phyloP scores from a whole-genome alignment of 176 grass and related monocot genomes.

The Rhynchospora breviuscula region DNA sequence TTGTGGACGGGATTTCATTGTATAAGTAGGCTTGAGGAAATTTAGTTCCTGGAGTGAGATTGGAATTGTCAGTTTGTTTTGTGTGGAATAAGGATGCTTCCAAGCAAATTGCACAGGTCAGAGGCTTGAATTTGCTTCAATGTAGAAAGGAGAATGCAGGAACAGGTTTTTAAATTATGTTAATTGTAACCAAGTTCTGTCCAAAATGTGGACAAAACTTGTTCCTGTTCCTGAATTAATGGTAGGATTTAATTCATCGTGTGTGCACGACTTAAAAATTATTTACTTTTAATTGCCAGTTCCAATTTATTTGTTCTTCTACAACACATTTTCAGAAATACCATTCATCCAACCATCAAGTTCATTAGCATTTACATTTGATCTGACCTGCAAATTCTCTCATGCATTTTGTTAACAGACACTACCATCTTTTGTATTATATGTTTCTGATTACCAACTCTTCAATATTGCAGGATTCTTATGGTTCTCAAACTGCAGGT shows the following conservation, averaged over 20 bases:
- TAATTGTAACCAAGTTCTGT: background rate
- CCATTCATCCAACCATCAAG: background rate
- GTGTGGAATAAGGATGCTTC: background rate
- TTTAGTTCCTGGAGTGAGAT: background rate
- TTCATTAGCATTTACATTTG: background rate
- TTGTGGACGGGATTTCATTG: background rate
- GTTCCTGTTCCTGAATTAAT: background rate
- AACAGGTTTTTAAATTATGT: background rate
- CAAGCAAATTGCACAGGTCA: background rate
- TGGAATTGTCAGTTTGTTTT: background rate
- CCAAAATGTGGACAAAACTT: background rate
- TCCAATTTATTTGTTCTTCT: background rate
- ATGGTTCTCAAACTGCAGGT: conserved; percentile 73
- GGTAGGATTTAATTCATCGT: background rate
- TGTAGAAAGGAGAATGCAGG: background rate
- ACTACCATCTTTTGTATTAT: background rate
- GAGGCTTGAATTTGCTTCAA: background rate
- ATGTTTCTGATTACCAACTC: conserved; percentile 2
- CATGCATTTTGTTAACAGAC: background rate
- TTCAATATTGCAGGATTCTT: conserved; percentile 51
- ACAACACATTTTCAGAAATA: background rate
- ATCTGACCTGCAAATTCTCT: background rate
- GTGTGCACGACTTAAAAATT: background rate
- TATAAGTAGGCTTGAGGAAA: background rate
- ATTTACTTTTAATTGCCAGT: background rate